Base-by-base conservation (phyloP, 257 asterid species). In the Phtheirospermum japonicum region DNA sequence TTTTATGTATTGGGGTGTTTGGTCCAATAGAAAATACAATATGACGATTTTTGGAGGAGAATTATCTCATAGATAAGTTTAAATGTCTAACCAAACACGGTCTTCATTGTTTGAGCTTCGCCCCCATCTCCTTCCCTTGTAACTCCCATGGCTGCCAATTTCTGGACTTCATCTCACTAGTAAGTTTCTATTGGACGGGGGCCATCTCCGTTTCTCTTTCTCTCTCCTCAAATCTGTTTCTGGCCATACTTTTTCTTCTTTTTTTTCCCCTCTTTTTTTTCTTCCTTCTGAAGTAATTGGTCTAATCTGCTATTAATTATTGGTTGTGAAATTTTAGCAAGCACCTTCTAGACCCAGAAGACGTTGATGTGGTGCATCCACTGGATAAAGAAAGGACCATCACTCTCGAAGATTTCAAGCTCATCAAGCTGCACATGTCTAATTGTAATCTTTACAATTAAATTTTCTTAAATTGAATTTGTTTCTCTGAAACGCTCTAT, bases 131-230 rank as follows among this genome's bases (percentile, higher is more conserved):
- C 43, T 19, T 71, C 46, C 5, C 64, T 67, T 50, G 66, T 23
- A 43, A 40, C 54, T 28, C 61, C 61, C 43, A 90, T 90, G 98
- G 98, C 96, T 59, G 85, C 98, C 67, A 90, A 90, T 81, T 90
- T 90, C 88, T 90, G 98, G 98, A 82, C 87, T 48, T 90, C 98
- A 46, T 82, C 96, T 69, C 95, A 91, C 84, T 77, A 65, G 98
- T 88, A 78, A 73, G 81, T 72, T 59, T 26, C 30, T 42, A 37
- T 19, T 9, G 6, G 16, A 9, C 28, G 34, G 4, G 18, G 45
- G 50, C 17, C 20, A 28, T 69, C 23, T 63, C 18, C 14, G 14
- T n/a, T 18, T 53, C 17, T 31, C 20, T 51, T 69, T 4, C 4
- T 5, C 20, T 9, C 10, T 54, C 37, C 56, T 36, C 42, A 0